Evolutionary conservation across 305 asterid species (phyloP).

Genomic region (Salvia sclarea): DNA sequence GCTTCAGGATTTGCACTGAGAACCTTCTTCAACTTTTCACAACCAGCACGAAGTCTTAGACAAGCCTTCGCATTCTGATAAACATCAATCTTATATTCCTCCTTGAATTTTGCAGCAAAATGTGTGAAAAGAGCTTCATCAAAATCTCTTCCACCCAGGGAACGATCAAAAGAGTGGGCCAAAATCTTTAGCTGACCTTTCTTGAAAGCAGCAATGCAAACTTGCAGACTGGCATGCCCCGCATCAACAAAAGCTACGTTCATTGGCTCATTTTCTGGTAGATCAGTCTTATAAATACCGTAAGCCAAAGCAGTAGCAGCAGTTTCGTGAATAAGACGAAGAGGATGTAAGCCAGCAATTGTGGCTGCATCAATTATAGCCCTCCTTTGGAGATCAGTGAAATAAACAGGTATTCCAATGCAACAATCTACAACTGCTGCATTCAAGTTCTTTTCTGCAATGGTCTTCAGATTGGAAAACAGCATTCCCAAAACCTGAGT

Average conservation of each 20-base stretch:
- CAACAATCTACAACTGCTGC: slow-evolving; percentile 93
- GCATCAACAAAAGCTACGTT: slow-evolving; percentile 89
- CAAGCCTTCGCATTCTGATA: slow-evolving; percentile 90
- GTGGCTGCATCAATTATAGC: slow-evolving; percentile 94
- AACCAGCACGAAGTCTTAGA: slow-evolving; percentile 82
- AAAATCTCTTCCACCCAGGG: slow-evolving; percentile 90
- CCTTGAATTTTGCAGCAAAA: slow-evolving; percentile 88
- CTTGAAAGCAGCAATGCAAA: slow-evolving; percentile 83
- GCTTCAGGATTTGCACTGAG: slow-evolving; percentile 95
- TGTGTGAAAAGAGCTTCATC: slow-evolving; percentile 88
- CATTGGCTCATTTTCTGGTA: slow-evolving; percentile 74
- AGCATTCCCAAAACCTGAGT: slow-evolving; percentile 91
- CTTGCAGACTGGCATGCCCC: slow-evolving; percentile 89
- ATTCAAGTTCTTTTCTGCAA: slow-evolving; percentile 79
- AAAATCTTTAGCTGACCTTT: slow-evolving; percentile 87
- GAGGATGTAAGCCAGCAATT: slow-evolving; percentile 88
- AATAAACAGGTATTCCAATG: slow-evolving; percentile 87
- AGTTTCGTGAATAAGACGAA: slow-evolving; percentile 83
- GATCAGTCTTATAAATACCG: slow-evolving; percentile 93
- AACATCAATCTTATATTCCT: slow-evolving; percentile 86
- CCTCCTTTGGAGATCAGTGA: slow-evolving; percentile 90
- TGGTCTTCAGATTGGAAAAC: slow-evolving; percentile 74
- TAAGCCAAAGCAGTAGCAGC: slow-evolving; percentile 95
- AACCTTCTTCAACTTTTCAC: slow-evolving; percentile 92
- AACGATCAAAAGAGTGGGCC: slow-evolving; percentile 86